Percentiles rank a stretch among this genome's conserved stretches.
phyloP scores from a whole-genome alignment of 345 rosid species.

The Brassica napus region DNA sequence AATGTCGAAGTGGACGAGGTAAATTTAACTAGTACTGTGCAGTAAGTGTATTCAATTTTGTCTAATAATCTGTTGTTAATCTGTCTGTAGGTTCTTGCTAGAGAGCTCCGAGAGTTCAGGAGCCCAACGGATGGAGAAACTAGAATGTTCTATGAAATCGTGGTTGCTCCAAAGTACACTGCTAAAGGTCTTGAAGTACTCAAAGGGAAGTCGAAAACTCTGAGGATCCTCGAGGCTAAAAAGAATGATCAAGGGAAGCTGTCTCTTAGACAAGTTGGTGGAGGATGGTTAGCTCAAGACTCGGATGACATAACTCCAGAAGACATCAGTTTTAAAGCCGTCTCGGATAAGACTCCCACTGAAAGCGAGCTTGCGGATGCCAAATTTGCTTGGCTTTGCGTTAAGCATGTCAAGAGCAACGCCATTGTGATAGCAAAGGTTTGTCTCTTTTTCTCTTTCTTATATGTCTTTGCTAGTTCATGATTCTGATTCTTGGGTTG shows the following conservation, averaged over 20 bases:
- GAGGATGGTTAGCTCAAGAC: conserved; percentile 94
- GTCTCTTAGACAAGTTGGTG: conserved; percentile 84
- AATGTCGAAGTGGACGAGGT: conserved; percentile 92
- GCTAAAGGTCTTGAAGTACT: conserved; percentile 86
- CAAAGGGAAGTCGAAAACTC: conserved; percentile 80
- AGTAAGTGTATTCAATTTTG: conserved; percentile 13
- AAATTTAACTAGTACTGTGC: conserved; percentile 8
- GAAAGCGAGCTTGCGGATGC: conserved; percentile 73
- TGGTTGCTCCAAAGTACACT: conserved; percentile 87
- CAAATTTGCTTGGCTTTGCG: conserved; percentile 96
- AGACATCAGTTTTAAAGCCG: conserved; percentile 64
- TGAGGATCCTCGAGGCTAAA: conserved; percentile 85
- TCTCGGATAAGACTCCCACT: conserved; percentile 61
- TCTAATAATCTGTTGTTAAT: not conserved
- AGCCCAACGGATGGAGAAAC: conserved; percentile 96
- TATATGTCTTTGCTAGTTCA: not conserved
- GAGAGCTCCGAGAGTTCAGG: conserved; percentile 84
- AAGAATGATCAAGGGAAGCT: conserved; percentile 77
- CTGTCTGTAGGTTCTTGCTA: conserved; percentile 67
- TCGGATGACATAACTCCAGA: conserved; percentile 80
- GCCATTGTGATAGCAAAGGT: conserved; percentile 97
- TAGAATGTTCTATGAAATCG: conserved; percentile 94
- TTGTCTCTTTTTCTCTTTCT: conserved; percentile 23
- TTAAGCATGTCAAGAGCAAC: conserved; percentile 96
- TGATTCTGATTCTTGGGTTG: not conserved